phyloP scores from a whole-genome alignment of 1,284 basidiomycete genomes.

The Spongiforma sp. region DNA sequence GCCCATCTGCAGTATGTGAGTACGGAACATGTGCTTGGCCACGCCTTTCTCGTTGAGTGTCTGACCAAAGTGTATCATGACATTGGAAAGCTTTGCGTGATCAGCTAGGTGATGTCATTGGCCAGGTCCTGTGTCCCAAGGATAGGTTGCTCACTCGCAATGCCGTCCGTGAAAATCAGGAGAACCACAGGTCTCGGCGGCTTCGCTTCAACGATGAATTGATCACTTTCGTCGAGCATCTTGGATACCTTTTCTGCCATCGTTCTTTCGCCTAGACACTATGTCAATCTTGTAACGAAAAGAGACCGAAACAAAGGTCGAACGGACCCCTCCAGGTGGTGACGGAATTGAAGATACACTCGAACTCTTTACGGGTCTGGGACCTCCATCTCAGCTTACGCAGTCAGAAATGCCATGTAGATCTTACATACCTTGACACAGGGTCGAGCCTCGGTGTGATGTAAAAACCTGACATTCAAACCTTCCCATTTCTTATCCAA shows the following conservation, averaged over 20 bases:
- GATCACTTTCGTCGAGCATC: conserved; percentile 25
- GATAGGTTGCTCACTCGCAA: conserved; percentile 21
- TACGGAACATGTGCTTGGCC: conserved; percentile 26
- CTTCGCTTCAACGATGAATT: conserved; percentile 5
- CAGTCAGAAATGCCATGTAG: neutral
- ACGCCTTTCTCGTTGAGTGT: conserved; percentile 16
- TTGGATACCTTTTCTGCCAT: conserved; percentile 23
- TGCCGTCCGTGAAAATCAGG: conserved; percentile 31
- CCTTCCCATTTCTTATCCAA: conserved; percentile 24
- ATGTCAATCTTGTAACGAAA: neutral
- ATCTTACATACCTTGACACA: conserved; percentile 20
- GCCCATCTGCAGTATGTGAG: conserved; percentile 34
- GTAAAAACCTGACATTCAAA: conserved; percentile 26
- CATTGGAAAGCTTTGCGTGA: conserved; percentile 17
- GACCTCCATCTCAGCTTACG: neutral
- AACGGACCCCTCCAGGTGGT: conserved; percentile 24
- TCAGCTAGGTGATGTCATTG: conserved; percentile 16
- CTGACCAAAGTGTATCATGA: conserved; percentile 15
- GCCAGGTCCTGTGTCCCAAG: neutral
- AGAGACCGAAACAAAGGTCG: neutral
- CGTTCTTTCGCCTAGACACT: conserved; percentile 18
- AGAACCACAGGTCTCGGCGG: conserved; percentile 19
- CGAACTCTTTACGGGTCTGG: conserved; percentile 27
- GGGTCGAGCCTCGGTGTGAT: conserved; percentile 8
- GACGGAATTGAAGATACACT: conserved; percentile 29